Percentiles rank a stretch among this genome's conserved stretches.
phyloP scores from a whole-genome alignment of 2,329 filamentous ascomycete species.

The Xylariaceae sp. region DNA sequence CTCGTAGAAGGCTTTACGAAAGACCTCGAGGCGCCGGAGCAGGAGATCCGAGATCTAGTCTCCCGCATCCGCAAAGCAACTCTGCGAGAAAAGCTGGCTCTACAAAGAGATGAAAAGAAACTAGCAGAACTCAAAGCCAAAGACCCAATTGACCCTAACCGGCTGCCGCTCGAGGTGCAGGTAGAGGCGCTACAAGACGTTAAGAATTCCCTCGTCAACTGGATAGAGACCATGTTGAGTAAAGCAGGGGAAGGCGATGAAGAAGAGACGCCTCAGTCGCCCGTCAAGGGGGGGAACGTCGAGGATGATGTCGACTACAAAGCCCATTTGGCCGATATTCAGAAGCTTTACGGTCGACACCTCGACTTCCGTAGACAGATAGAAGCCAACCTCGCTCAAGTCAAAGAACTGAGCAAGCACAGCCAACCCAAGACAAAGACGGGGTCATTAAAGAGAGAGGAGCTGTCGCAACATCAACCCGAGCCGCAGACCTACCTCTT shows the following conservation, averaged over 20 bases:
- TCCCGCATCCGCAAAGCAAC: slow-evolving; percentile 55
- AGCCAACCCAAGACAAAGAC: neutral
- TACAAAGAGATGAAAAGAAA: slow-evolving; percentile 53
- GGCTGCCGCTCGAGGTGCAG: slow-evolving; percentile 36
- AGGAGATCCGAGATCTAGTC: slow-evolving; percentile 45
- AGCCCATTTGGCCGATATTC: slow-evolving; percentile 43
- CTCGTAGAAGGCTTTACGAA: slow-evolving; percentile 48
- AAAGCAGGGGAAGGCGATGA: slow-evolving; percentile 41
- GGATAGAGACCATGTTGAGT: slow-evolving; percentile 61
- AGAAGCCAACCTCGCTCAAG: slow-evolving; percentile 36
- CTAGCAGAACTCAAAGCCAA: slow-evolving; percentile 45
- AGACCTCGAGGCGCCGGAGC: slow-evolving; percentile 35
- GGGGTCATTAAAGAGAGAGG: slow-evolving; percentile 1
- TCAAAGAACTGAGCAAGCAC: slow-evolving; percentile 12
- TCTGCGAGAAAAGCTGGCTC: slow-evolving; percentile 53
- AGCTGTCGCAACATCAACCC: slow-evolving; percentile 7
- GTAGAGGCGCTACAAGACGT: slow-evolving; percentile 52
- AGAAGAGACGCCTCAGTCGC: slow-evolving; percentile 14
- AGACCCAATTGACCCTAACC: slow-evolving; percentile 34
- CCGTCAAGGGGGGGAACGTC: slow-evolving; percentile 14
- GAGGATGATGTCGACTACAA: slow-evolving; percentile 31
- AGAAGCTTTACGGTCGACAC: slow-evolving; percentile 52
- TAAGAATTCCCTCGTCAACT: slow-evolving; percentile 57
- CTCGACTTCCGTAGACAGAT: slow-evolving; percentile 46
- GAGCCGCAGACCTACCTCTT: slow-evolving; percentile 41